These are phyloP conservation scores for Bipolaris oryzae DNA, from an alignment of 2,329 filamentous ascomycete genomes.

Conservation along the genomic window DNA sequence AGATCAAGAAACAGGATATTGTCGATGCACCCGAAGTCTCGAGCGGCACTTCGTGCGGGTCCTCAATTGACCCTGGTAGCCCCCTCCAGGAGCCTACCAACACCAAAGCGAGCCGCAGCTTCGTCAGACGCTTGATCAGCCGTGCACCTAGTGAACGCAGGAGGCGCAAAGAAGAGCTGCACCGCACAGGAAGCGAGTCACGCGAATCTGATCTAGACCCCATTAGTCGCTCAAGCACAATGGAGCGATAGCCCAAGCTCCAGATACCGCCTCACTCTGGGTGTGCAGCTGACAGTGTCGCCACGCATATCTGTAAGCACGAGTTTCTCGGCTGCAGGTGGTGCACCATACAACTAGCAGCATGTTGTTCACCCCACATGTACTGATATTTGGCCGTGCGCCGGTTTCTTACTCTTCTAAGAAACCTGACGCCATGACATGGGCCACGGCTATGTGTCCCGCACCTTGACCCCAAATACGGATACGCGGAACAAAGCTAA, in stretches of 20 bases:
- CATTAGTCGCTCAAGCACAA: slow-evolving; percentile 46
- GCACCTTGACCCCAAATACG: slow-evolving; percentile 12
- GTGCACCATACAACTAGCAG: slow-evolving; percentile 25
- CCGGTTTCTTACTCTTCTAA: slow-evolving; percentile 10
- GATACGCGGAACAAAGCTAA: slow-evolving; percentile 14
- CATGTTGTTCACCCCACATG: slow-evolving; percentile 26
- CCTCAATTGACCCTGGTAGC: slow-evolving; percentile 36
- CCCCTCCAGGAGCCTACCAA: slow-evolving; percentile 41
- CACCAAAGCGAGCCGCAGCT: slow-evolving; percentile 41
- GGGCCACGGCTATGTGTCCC: slow-evolving; percentile 19
- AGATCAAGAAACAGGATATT: slow-evolving; percentile 70
- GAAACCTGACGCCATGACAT: slow-evolving; percentile 12
- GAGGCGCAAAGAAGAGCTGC: slow-evolving; percentile 41
- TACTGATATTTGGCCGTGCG: slow-evolving; percentile 22
- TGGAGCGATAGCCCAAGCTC: slow-evolving; percentile 37
- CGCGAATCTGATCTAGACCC: slow-evolving; percentile 40
- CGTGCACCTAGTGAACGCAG: slow-evolving; percentile 53
- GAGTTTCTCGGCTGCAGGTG: slow-evolving; percentile 17
- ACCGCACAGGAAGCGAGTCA: slow-evolving; percentile 38
- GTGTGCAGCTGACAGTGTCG: slow-evolving; percentile 27
- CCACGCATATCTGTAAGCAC: slow-evolving; percentile 29
- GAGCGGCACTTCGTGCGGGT: slow-evolving; percentile 29
- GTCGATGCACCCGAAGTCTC: slow-evolving; percentile 48
- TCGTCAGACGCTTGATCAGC: slow-evolving; percentile 52
- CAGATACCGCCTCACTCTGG: slow-evolving; percentile 20